phyloP scores from a whole-genome alignment of 495 filamentous ascomycete species.

The Hypoxylon rickii region DNA sequence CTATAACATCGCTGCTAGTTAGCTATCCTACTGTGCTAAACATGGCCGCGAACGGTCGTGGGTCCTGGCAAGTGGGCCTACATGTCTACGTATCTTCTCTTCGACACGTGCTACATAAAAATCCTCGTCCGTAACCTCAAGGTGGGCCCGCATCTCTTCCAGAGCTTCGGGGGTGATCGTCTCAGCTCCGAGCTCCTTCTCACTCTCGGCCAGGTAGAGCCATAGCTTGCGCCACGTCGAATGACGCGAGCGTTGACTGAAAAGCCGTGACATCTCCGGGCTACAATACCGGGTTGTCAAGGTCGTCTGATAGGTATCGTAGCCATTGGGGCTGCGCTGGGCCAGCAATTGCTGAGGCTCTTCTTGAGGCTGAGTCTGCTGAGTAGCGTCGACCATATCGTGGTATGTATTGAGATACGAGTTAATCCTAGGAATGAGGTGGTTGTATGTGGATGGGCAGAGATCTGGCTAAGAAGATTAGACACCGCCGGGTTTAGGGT shows the following conservation, averaged over 20 bases:
- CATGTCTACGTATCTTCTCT: constrained; percentile 65
- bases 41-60: too few species aligned
- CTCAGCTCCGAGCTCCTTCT: constrained; percentile 68
- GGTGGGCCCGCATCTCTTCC: constrained; percentile 72
- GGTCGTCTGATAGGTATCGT: constrained; percentile 60
- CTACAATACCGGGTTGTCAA: constrained; percentile 74
- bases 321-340: background rate
- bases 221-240: constrained; percentile 81
- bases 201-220: constrained; percentile 81
- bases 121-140: constrained; percentile 75
- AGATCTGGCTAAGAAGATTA: too few species aligned
- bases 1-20: background rate
- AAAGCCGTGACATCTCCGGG: constrained; percentile 64
- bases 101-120: constrained; percentile 78
- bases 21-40: too few species aligned
- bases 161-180: constrained; percentile 73
- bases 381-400: too few species aligned
- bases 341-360: background rate
- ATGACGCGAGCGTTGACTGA: constrained; percentile 70
- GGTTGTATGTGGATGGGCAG: too few species aligned
- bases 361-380: too few species aligned
- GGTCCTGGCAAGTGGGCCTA: background rate
- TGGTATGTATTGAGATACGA: too few species aligned
- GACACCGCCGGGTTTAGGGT: too few species aligned
- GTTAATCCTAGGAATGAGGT: too few species aligned